Percentiles rank a stretch among this genome's conserved stretches.
Evolutionary conservation across 139 green algal species (phyloP).

Genomic region (Mychonastes homosphaera): DNA sequence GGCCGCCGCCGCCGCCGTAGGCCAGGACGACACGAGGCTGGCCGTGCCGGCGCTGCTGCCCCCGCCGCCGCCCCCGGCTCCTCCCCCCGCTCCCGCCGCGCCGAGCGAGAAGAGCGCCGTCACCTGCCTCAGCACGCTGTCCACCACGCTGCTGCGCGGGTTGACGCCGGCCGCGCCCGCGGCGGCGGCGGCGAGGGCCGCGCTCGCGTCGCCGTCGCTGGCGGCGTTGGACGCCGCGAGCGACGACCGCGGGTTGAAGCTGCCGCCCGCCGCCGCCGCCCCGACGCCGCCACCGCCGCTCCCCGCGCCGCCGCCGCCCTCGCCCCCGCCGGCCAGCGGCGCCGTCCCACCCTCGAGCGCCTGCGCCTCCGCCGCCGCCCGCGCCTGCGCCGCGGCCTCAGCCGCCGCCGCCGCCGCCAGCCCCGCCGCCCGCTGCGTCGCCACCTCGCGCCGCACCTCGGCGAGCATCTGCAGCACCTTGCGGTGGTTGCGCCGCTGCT

Average conservation of each 20-base stretch:
- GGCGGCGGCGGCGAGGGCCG: too few relatives aligned
- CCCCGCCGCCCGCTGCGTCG: neutral
- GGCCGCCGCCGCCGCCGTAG: too few relatives aligned
- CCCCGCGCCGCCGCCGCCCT: neutral
- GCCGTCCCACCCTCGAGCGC: too few relatives aligned
- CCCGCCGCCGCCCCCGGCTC: too few relatives aligned
- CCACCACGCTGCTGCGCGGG: too few relatives aligned
- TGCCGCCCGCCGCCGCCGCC: neutral
- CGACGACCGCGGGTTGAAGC: neutral
- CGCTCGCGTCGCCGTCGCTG: too few relatives aligned
- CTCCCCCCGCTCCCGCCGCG: too few relatives aligned
- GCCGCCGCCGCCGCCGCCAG: neutral
- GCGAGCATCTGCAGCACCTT: constrained; percentile 15
- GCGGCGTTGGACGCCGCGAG: neutral
- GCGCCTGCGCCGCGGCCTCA: neutral
- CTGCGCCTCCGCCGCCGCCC: neutral
- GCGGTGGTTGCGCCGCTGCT: neutral
- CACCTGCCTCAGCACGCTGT: too few relatives aligned
- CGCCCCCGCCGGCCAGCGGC: constrained; percentile 2
- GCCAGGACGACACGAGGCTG: too few relatives aligned
- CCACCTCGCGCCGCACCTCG: neutral
- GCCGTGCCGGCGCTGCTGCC: too few relatives aligned
- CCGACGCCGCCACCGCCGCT: neutral
- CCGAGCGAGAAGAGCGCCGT: too few relatives aligned
- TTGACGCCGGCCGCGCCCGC: too few relatives aligned